Evolutionary conservation across 2,329 filamentous ascomycete species (phyloP), one percentile per base, ranked within the genome.

Genomic region (Xylariaceae sp.): DNA sequence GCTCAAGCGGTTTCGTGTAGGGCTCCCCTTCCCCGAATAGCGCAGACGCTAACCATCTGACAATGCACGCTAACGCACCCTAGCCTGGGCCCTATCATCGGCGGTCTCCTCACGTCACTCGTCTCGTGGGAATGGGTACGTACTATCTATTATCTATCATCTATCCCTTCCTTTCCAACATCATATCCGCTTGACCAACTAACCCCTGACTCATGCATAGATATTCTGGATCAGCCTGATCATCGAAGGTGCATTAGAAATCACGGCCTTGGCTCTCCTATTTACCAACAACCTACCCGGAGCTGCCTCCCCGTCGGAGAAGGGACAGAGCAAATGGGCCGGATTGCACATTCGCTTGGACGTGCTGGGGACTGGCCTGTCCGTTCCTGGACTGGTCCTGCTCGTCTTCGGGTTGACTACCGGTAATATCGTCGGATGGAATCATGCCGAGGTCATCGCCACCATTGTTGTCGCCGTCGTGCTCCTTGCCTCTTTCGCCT

Each of bases 171-270:
- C n/a, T n/a, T n/a, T n/a, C n/a, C n/a, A n/a, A n/a, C n/a, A n/a
- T n/a, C n/a, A n/a, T n/a, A n/a, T n/a, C n/a, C n/a, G n/a, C n/a
- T n/a, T n/a, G n/a, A n/a, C n/a, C n/a, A n/a, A n/a, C n/a, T n/a
- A n/a, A n/a, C n/a, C n/a, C n/a, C n/a, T n/a, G n/a, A n/a, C n/a
- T n/a, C n/a, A n/a, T n/a, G n/a, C n/a, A n/a, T n/a, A 35, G 33
- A 35, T 35, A 28, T 35, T 35, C 12, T 35, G 33, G 33, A 27
- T 35, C 14, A 23, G 23, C 19, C 33, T 35, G 15, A 35, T 35
- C 23, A 15, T 35, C 5, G 33, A 35, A 14, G 33, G 33, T 13
- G 8, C 18, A 13, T 24, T 35, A 5, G 28, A 35, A 8, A 11
- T 35, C 12, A 23, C 28, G 11, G 33, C 33, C 7, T 13, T 37